Evolutionary conservation across 2,329 filamentous ascomycete species (phyloP).

Genomic region (Phaeomoniella chlamydospora): DNA sequence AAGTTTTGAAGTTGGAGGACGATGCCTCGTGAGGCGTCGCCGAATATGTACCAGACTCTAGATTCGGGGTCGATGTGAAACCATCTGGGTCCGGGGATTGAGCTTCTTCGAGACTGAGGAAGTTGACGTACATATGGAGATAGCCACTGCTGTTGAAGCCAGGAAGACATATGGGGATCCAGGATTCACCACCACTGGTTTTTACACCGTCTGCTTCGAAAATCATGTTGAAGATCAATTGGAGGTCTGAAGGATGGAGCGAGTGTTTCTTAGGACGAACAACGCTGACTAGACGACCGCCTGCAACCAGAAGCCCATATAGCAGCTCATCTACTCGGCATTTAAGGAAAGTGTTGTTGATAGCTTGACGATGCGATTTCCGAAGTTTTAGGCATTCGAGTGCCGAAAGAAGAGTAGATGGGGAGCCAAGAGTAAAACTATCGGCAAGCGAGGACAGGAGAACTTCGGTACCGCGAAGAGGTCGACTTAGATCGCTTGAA

Average conservation of each 20-base stretch:
- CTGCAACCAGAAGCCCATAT: conserved; percentile 86
- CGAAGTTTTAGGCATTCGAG: conserved; percentile 86
- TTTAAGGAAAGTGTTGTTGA: conserved; percentile 79
- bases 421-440: conserved; percentile 84
- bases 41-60: too few relatives aligned
- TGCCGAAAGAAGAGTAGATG: conserved; percentile 74
- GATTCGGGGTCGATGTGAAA: too few relatives aligned
- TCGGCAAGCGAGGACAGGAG: conserved; percentile 85
- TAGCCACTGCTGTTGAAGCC: conserved; percentile 96
- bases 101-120: conserved; percentile 47
- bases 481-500: conserved; percentile 83
- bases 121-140: conserved; percentile 98
- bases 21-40: too few relatives aligned
- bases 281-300: conserved; percentile 85
- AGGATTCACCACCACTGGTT: conserved; percentile 86
- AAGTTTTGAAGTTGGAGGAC: conserved; percentile 65
- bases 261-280: conserved; percentile 89
- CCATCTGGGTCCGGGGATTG: neutral
- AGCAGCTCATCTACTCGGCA: conserved; percentile 63
- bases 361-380: conserved; percentile 70
- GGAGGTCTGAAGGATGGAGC: conserved; percentile 84
- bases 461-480: conserved; percentile 80
- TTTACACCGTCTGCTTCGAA: conserved; percentile 90
- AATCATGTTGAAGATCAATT: conserved; percentile 98
- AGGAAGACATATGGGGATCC: conserved; percentile 90